Conservation (phyloP, 257 asterid genomes). For the Ajuga chamaepitys region DNA sequence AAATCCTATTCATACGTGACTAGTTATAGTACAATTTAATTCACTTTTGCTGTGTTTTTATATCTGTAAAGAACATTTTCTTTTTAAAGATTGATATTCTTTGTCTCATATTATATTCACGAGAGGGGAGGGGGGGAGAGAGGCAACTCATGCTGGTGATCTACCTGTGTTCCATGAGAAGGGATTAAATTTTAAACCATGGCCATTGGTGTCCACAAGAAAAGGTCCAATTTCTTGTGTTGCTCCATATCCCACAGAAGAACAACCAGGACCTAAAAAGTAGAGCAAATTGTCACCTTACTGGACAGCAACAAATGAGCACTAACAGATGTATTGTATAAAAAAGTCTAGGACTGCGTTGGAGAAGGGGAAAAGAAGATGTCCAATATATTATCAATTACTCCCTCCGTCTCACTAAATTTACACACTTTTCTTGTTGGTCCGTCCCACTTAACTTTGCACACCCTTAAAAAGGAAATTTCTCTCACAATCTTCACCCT, state of each 20-base stretch:
- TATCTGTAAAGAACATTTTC: not conserved
- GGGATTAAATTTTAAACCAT: conserved; percentile 49
- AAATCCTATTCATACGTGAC: too few species aligned
- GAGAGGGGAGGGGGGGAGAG: too few species aligned
- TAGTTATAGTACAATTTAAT: too few species aligned
- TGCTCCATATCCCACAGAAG: conserved; percentile 98
- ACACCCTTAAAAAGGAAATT: too few species aligned
- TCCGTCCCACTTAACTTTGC: too few species aligned
- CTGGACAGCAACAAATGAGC: conserved; percentile 14
- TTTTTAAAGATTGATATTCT: not conserved
- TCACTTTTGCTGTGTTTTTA: not conserved
- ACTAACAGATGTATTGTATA: conserved; percentile 2
- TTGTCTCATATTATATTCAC: not conserved
- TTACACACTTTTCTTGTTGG: too few species aligned
- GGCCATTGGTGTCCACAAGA: conserved; percentile 51
- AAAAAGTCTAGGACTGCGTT: conserved; percentile 5
- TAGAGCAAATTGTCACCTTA: conserved; percentile 22
- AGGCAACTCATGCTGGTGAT: too few species aligned
- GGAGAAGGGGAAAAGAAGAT: conserved; percentile 10
- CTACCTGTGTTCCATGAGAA: conserved; percentile 92
- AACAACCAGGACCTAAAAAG: conserved; percentile 89
- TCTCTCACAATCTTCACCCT: too few species aligned
- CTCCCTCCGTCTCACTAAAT: too few species aligned
- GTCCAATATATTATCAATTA: conserved; percentile 9
- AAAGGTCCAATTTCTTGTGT: conserved; percentile 97